Percentiles rank a stretch among this genome's conserved stretches.
Evolutionary conservation across 495 filamentous ascomycete species (phyloP).

Genomic region (Penicillium ucsense): DNA sequence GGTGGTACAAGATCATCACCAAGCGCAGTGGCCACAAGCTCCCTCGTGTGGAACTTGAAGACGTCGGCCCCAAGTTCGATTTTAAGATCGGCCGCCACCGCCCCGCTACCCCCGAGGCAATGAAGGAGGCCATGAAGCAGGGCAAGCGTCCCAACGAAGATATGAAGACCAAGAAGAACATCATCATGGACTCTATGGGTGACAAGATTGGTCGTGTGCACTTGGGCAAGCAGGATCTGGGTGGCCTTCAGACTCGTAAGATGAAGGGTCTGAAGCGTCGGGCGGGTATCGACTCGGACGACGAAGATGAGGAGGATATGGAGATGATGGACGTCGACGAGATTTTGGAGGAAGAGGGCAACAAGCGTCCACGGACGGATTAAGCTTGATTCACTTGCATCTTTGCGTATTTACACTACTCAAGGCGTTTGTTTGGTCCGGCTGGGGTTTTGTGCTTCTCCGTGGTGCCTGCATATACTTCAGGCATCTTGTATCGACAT

Average conservation of each 20-base stretch:
- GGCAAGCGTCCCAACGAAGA: conserved; percentile 53
- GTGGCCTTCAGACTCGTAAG: conserved; percentile 85
- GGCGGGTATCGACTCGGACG: conserved; percentile 43
- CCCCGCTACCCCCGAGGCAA: conserved; percentile 61
- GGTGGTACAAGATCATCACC: conserved; percentile 74
- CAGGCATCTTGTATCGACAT: conserved; percentile 14
- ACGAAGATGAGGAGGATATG: conserved; percentile 15
- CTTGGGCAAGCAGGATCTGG: conserved; percentile 81
- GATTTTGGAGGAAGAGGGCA: conserved; percentile 29
- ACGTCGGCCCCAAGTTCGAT: conserved; percentile 93
- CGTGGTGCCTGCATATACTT: conserved; percentile 7
- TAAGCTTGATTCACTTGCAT: conserved; percentile 22
- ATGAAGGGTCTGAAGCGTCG: conserved; percentile 96
- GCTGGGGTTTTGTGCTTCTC: conserved; percentile 17
- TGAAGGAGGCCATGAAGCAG: conserved; percentile 88
- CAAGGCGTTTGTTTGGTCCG: conserved; percentile 21
- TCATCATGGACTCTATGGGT: conserved; percentile 79
- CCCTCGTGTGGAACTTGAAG: conserved; percentile 84
- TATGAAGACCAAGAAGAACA: conserved; percentile 82
- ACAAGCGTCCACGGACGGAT: conserved; percentile 28
- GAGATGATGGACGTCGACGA: conserved; percentile 37
- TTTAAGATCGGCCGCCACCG: conserved; percentile 76
- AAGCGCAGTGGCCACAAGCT: conserved; percentile 78
- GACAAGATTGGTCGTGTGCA: conserved; percentile 95
- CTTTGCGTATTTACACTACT: conserved; percentile 14